phyloP scores from a whole-genome alignment of 1,284 basidiomycete genomes.

The Peniophora sp. region DNA sequence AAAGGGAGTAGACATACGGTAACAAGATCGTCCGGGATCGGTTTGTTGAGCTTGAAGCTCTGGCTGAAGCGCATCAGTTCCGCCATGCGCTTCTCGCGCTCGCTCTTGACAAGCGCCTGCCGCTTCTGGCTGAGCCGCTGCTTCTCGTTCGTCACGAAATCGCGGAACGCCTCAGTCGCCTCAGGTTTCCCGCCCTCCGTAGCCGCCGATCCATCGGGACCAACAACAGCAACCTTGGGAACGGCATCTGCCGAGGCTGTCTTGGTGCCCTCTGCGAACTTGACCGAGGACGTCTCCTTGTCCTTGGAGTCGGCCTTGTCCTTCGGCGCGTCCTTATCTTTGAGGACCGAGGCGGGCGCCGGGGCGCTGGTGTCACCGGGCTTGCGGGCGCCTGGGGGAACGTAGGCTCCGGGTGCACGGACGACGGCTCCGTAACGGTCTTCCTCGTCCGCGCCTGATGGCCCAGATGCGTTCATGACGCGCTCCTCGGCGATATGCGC shows the following conservation, averaged over 20 bases:
- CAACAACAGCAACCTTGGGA: conserved; percentile 66
- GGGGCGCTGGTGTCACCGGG: conserved; percentile 19
- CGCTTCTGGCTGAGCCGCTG: conserved; percentile 86
- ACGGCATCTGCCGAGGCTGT: conserved; percentile 27
- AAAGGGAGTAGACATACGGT: conserved; percentile 20
- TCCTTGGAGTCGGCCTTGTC: conserved; percentile 20
- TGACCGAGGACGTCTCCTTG: no score
- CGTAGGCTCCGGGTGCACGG: conserved; percentile 82
- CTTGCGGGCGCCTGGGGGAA: conserved; percentile 81
- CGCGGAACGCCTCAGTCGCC: conserved; percentile 56
- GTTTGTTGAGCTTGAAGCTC: conserved; percentile 93
- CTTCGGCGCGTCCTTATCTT: background rate
- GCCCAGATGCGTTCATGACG: conserved; percentile 54
- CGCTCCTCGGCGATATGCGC: conserved; percentile 90
- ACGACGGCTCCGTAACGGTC: conserved; percentile 95
- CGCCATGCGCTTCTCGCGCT: conserved; percentile 88
- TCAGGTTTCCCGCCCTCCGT: conserved; percentile 8
- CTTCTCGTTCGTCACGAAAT: conserved; percentile 86
- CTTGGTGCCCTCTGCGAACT: no score
- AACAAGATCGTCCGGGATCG: conserved; percentile 92
- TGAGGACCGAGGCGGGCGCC: conserved; percentile 20
- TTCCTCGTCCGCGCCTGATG: conserved; percentile 83
- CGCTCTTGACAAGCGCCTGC: conserved; percentile 83
- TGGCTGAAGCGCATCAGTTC: conserved; percentile 90
- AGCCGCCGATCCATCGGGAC: conserved; percentile 49